Percentiles rank a stretch among this genome's conserved stretches.
Evolutionary conservation across 768 basidiomycete genomes (phyloP).

Genomic region (Collybiopsis confluens): DNA sequence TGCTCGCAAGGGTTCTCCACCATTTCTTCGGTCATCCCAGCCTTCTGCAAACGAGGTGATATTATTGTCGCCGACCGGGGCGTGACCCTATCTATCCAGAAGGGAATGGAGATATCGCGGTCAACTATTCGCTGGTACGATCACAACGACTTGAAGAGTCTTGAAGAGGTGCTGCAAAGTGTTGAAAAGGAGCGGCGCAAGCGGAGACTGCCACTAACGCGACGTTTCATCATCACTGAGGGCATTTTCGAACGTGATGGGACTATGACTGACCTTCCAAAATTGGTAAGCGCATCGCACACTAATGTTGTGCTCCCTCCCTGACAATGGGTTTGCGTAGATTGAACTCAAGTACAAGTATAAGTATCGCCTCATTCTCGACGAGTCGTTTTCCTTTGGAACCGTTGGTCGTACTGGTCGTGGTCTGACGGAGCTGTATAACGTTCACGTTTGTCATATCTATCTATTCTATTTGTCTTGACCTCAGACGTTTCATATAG

Average conservation of each 20-base stretch:
- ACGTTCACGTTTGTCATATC: slow-evolving; percentile 86
- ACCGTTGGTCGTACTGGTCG: slow-evolving; percentile 90
- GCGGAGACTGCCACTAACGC: slow-evolving; percentile 73
- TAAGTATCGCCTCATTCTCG: slow-evolving; percentile 93
- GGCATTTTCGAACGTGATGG: slow-evolving; percentile 97
- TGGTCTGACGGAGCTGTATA: slow-evolving; percentile 91
- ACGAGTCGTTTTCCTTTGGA: slow-evolving; percentile 93
- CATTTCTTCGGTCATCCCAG: slow-evolving; percentile 90
- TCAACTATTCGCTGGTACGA: slow-evolving; percentile 94
- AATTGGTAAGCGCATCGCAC: slow-evolving; percentile 56
- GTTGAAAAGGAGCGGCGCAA: slow-evolving; percentile 89
- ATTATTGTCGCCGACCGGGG: slow-evolving; percentile 97
- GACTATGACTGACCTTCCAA: slow-evolving; percentile 86
- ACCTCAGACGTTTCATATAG: too few species aligned
- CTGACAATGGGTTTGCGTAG: slow-evolving; percentile 37
- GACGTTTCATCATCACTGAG: slow-evolving; percentile 94
- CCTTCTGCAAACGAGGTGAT: slow-evolving; percentile 96
- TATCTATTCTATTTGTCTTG: too few species aligned
- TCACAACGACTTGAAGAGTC: slow-evolving; percentile 88
- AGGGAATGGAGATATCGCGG: slow-evolving; percentile 90
- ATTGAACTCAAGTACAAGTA: slow-evolving; percentile 93
- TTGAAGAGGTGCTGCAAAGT: slow-evolving; percentile 81
- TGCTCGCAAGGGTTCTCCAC: slow-evolving; percentile 94
- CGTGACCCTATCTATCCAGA: slow-evolving; percentile 94
- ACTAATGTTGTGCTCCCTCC: neutral